Percentiles rank a stretch among this genome's conserved stretches.
phyloP scores from a whole-genome alignment of 2,329 filamentous ascomycete species.

The Diaporthe sp. region DNA sequence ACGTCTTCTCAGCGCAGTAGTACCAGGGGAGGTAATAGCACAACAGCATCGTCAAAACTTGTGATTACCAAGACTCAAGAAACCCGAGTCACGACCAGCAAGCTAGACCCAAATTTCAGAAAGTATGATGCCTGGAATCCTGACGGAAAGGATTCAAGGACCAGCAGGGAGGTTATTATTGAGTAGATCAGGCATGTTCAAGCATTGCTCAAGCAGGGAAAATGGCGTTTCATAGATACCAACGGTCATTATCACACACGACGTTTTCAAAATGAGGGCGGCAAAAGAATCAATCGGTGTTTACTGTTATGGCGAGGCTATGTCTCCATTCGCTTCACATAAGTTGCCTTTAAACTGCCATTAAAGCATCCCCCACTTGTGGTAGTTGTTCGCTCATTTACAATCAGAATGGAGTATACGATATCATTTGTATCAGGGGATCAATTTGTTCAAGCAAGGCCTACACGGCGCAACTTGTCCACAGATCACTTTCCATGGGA shows the following conservation, averaged over 20 bases:
- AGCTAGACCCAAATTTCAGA: background rate
- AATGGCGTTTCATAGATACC: background rate
- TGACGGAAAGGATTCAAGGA: background rate
- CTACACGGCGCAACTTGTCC: no score
- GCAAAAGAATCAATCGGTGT: no score
- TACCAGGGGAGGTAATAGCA: background rate
- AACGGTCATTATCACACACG: background rate
- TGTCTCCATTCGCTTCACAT: no score
- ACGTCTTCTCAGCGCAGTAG: background rate
- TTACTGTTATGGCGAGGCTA: no score
- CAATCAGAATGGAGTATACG: no score
- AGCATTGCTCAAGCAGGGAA: fast-evolving
- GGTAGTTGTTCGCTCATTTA: no score
- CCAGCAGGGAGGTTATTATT: background rate
- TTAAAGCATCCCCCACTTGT: no score
- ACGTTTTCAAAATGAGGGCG: background rate
- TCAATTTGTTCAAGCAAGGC: no score
- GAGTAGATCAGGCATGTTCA: background rate
- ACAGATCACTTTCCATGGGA: no score
- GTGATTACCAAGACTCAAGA: background rate
- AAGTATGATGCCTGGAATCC: background rate
- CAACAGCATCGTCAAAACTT: background rate
- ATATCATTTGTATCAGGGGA: no score
- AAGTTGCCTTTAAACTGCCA: no score
- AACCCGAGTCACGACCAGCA: background rate